Base-by-base conservation (phyloP, 306 rosid species). In the Ormosia emarginata region DNA sequence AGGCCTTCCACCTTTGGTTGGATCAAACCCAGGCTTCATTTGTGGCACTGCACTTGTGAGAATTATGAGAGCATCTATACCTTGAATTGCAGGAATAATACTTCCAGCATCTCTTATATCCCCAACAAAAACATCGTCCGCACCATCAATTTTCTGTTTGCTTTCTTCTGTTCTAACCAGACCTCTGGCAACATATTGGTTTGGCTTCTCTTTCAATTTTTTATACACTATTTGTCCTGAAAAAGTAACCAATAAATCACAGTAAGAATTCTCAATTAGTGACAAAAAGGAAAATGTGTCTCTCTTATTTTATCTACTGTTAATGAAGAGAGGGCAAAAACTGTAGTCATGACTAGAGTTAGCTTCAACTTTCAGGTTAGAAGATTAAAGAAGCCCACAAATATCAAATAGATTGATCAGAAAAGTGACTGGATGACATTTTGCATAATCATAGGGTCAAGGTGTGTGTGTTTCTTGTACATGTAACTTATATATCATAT, bases 41-140 rank as follows among this genome's bases (percentile, higher is more conserved):
- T 67, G 68, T 1, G 99, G 99, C 49, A 87, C 94, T n/a, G 93
- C 97, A 58, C 99, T 95, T 7, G 98, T 95, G 77, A 95, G 97
- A 83, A 95, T 93, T 62, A 95, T 67, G 32, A 95, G 98, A 53
- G 93, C 85, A 77, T 95, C 91, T 2, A 88, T 55, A 50, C 97
- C 99, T 91, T 93, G 90, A 77, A 92, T 77, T 14, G 95, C 99
- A 80, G 98, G 93, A 81, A 81, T 84, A 80, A 95, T 75, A 83
- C 89, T 86, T 77, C 67, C 88, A 17, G 87, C 67, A 81, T 91
- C 89, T 86, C 93, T 93, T 67, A 95, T 89, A 87, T 95, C 99
- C 18, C 97, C 99, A 18, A 93, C 29, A 79, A 86, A 93, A 73
- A 92, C 43, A 77, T 95, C 94, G 17, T 87, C 91, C 1, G 90